Evolutionary conservation across 1,139 yeast species (phyloP).

Genomic region (Eremothecium cymbalariae): DNA sequence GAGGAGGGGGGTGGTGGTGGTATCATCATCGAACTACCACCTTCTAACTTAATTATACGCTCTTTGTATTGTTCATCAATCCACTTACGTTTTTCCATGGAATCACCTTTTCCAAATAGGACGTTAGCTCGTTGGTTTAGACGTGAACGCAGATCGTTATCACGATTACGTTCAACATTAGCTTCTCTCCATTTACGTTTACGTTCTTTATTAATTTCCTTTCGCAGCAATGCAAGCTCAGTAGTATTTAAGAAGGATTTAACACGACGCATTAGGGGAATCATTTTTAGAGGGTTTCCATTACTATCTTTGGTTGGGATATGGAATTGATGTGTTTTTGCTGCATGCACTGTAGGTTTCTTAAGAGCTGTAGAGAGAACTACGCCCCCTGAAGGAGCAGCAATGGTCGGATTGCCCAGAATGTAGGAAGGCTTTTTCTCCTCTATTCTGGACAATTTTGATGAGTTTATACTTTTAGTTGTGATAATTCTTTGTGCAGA

Average conservation of each 20-base stretch:
- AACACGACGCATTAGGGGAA: slow-evolving; percentile 20
- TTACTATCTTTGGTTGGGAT: slow-evolving; percentile 16
- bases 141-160: slow-evolving; percentile 73
- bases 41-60: slow-evolving; percentile 49
- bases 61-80: slow-evolving; percentile 61
- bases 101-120: slow-evolving; percentile 56
- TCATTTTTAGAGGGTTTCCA: slow-evolving; percentile 11
- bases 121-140: slow-evolving; percentile 63
- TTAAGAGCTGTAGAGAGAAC: too few species aligned
- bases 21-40: slow-evolving; percentile 7
- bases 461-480: too few species aligned
- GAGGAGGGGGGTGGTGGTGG: slow-evolving; percentile 1
- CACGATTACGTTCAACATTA: slow-evolving; percentile 74
- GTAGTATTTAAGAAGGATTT: slow-evolving; percentile 32
- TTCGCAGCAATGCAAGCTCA: slow-evolving; percentile 55
- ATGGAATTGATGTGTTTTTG: slow-evolving; percentile 25
- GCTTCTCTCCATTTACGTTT: slow-evolving; percentile 88
- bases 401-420: too few species aligned
- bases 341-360: too few species aligned
- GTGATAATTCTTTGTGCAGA: too few species aligned
- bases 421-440: too few species aligned
- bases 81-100: slow-evolving; percentile 60
- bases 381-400: too few species aligned
- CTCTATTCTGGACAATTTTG: too few species aligned
- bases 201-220: slow-evolving; percentile 56